Percentiles rank a stretch among this genome's conserved stretches.
These are phyloP conservation scores for Umbilicus rupestris DNA, from an alignment of 164 flowering plant species.

Conservation along the genomic window DNA sequence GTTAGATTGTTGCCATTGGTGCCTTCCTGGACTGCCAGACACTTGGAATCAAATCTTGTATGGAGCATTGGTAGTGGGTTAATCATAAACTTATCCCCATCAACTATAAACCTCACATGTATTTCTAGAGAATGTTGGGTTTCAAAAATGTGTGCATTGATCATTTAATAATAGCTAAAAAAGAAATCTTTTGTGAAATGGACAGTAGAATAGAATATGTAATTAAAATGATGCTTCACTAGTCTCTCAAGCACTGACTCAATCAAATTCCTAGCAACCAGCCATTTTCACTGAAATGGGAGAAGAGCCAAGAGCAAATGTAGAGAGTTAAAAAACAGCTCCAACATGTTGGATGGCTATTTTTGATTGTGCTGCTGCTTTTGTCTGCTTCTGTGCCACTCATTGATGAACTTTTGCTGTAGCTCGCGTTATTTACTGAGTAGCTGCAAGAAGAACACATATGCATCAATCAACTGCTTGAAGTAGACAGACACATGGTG, in stretches of 20 bases:
- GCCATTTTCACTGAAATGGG: not conserved
- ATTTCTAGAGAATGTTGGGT: not conserved
- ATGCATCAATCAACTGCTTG: no score
- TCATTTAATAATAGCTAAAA: no score
- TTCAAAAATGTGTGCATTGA: not conserved
- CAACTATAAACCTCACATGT: not conserved
- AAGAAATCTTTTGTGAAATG: not conserved
- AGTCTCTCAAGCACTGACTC: no score
- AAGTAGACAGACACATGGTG: not conserved
- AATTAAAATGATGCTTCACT: no score
- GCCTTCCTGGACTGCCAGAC: constrained; percentile 66
- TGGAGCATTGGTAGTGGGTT: constrained; percentile 21
- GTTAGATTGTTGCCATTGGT: constrained; percentile 78
- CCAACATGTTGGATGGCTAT: constrained; percentile 10
- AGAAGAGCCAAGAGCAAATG: constrained; percentile 8
- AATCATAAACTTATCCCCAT: not conserved
- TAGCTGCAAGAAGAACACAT: constrained; percentile 21
- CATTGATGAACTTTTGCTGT: constrained; percentile 15
- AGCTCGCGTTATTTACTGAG: constrained; percentile 25
- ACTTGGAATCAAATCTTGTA: constrained; percentile 51
- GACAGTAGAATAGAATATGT: no score
- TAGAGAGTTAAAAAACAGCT: not conserved
- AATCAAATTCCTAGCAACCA: not conserved
- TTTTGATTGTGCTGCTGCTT: constrained; percentile 19
- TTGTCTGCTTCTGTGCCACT: constrained; percentile 13